Evolutionary conservation across 2,329 filamentous ascomycete species (phyloP), one percentile per base, ranked within the genome.

Genomic region (Aureobasidium musti): DNA sequence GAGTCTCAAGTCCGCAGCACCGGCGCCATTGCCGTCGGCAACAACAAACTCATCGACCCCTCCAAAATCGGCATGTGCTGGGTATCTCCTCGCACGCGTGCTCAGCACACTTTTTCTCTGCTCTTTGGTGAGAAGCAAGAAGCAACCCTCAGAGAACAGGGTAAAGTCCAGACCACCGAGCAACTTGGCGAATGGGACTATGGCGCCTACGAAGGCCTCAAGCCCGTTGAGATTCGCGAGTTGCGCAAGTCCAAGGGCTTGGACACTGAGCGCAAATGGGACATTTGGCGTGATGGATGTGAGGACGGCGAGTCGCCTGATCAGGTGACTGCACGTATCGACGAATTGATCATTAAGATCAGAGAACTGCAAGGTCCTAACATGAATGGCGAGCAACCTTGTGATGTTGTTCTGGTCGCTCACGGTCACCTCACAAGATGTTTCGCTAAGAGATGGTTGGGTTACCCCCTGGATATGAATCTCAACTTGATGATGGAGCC

Each of bases 371-470:
- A 75, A 63, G 80, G 82, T 65, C 69, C 70, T 1, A 82, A 84
- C 71, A 75, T 79, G 21, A 80, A 78, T 17, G 75, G 73, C 8
- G 70, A 70, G 30, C 72, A 75, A 10, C 85, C 80, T 30, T 80
- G 85, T 19, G 91, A 94, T 76, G 86, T 94, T n/a, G 77, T 94
- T 26, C 82, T 97, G 57, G 91, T 97, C 5, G 93, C 91, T 28
- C 93, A 97, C 75, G 93, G 93, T 0, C 93, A 97, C 79, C 93
- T 97, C 67, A 80, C 97, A 61, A 84, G 93, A 21, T 91, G 91
- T 0, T 92, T 97, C 76, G 92, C 93, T 5, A 91, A 94, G 83
- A 84, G 92, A 37, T 97, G 93, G 93, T 84, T 88, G 0, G 86
- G 87, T 0, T 90, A 90, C 79, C 82, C 85, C 13, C 80, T 97